Conservation (phyloP, 2,329 filamentous ascomycete species). For the Trichoderma sp. region DNA sequence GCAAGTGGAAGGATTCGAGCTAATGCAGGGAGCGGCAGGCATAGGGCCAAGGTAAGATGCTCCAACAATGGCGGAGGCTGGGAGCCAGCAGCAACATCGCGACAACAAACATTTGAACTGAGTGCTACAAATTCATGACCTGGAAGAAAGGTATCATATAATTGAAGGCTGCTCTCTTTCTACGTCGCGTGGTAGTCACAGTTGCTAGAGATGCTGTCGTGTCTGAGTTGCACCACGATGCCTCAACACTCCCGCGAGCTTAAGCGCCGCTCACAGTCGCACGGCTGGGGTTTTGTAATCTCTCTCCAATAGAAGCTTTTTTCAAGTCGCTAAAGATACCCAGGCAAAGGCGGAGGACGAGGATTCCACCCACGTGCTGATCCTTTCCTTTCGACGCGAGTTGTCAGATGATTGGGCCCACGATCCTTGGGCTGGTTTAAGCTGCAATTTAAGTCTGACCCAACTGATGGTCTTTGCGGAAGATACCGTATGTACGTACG, state of each 20-base stretch:
- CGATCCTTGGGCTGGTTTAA: background rate
- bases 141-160: background rate
- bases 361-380: background rate
- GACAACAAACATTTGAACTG: too few relatives aligned
- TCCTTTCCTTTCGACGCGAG: conserved; percentile 1
- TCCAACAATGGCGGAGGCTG: background rate
- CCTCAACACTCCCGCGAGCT: background rate
- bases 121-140: background rate
- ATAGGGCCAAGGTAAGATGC: background rate
- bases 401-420: background rate
- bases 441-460: background rate
- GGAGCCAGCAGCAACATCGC: background rate
- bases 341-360: background rate
- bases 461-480: too few relatives aligned
- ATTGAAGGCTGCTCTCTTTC: background rate
- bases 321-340: background rate
- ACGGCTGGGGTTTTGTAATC: background rate
- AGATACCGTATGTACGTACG: too few relatives aligned
- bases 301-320: background rate
- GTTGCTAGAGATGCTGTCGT: background rate
- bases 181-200: background rate
- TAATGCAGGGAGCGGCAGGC: conserved; percentile 17
- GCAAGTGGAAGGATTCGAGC: conserved; percentile 6
- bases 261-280: background rate
- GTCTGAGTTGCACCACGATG: background rate